A percentile compares a stretch with the other conserved stretches of the same genome.
Conservation (phyloP, 2,329 filamentous ascomycete genomes). For the Alternaria dauci region DNA sequence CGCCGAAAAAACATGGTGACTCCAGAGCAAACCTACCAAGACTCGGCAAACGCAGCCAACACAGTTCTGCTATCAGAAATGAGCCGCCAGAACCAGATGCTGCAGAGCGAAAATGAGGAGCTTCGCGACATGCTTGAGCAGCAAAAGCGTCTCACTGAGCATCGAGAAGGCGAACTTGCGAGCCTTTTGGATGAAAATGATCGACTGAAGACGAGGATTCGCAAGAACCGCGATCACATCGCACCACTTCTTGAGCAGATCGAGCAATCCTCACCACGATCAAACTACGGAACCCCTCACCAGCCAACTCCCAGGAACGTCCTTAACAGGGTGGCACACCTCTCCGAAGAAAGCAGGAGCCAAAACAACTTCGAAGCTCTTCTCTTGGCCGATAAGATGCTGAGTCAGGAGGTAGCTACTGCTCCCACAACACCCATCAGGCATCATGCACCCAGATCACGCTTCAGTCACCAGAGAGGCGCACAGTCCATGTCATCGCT, state of each 20-base stretch:
- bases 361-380: conserved; percentile 78
- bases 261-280: conserved; percentile 74
- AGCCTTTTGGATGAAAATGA: conserved; percentile 77
- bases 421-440: conserved; percentile 74
- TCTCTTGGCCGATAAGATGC: conserved; percentile 75
- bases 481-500: conserved; percentile 86
- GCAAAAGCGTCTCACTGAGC: conserved; percentile 79
- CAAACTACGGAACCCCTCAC: conserved; percentile 62
- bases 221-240: conserved; percentile 88
- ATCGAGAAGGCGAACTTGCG: conserved; percentile 77
- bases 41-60: conserved; percentile 64
- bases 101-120: conserved; percentile 71
- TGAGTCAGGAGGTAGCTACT: conserved; percentile 78
- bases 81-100: conserved; percentile 66
- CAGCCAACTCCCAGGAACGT: conserved; percentile 55
- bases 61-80: conserved; percentile 60
- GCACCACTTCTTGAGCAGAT: conserved; percentile 59
- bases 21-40: conserved; percentile 63
- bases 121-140: conserved; percentile 72
- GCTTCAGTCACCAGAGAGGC: conserved; percentile 73
- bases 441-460: conserved; percentile 57
- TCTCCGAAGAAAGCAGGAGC: conserved; percentile 55
- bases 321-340: conserved; percentile 48
- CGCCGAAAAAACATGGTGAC: conserved; percentile 65
- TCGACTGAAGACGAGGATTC: conserved; percentile 81